phyloP scores from a whole-genome alignment of 2,329 filamentous ascomycete genomes.

The Tolypocladium paradoxum region DNA sequence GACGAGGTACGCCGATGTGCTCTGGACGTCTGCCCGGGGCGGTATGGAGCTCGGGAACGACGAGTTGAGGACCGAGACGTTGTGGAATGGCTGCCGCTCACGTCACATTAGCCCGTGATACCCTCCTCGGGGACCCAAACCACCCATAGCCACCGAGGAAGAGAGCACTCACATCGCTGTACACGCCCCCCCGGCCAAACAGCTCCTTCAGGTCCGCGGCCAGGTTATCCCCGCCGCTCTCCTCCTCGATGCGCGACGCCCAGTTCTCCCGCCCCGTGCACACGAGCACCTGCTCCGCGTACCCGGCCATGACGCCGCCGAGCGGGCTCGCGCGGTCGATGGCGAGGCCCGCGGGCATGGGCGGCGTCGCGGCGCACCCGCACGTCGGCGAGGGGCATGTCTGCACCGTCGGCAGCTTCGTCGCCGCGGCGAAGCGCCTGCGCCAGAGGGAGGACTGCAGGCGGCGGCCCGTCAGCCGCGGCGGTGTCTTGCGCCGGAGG shows the following conservation, averaged over 20 bases:
- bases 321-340: slow-evolving; percentile 64
- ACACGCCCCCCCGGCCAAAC: slow-evolving; percentile 54
- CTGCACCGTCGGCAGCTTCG: slow-evolving; percentile 32
- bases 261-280: slow-evolving; percentile 75
- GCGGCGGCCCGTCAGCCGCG: background rate
- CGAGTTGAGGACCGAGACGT: slow-evolving; percentile 64
- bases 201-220: slow-evolving; percentile 62
- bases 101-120: background rate
- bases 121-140: too few relatives aligned
- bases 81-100: slow-evolving; percentile 62
- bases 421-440: slow-evolving; percentile 1
- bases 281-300: slow-evolving; percentile 73
- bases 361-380: slow-evolving; percentile 56
- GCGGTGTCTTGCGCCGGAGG: background rate
- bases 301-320: slow-evolving; percentile 66
- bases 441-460: slow-evolving; percentile 6
- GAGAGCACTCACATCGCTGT: slow-evolving; percentile 49
- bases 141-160: background rate
- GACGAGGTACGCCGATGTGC: slow-evolving; percentile 62
- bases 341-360: slow-evolving; percentile 54
- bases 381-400: slow-evolving; percentile 70
- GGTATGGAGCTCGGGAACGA: slow-evolving; percentile 56
- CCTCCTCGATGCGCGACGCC: slow-evolving; percentile 76
- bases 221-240: slow-evolving; percentile 55
- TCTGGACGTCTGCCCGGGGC: slow-evolving; percentile 32